Evolutionary conservation across 495 filamentous ascomycete species (phyloP).

Genomic region (Chlorociboria aeruginascens): DNA sequence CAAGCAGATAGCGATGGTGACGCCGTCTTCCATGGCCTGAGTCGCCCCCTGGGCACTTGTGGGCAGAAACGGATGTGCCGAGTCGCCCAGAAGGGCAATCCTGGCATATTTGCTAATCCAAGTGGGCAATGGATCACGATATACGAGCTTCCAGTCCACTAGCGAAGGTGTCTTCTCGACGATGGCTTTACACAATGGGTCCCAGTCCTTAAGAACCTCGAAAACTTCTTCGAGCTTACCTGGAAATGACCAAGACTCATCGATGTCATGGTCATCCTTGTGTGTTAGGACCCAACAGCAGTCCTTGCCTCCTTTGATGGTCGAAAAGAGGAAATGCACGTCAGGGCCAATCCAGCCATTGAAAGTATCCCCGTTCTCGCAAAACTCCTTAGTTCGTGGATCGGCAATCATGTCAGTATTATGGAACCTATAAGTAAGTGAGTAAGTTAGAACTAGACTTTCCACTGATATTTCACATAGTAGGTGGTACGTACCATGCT

Average conservation of each 20-base stretch:
- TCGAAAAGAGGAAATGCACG: slow-evolving; percentile 36
- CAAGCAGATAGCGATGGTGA: slow-evolving; percentile 51
- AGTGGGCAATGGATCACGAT: slow-evolving; percentile 53
- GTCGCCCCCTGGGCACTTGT: slow-evolving; percentile 61
- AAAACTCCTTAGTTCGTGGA: slow-evolving; percentile 25
- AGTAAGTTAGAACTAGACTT: too few relatives aligned
- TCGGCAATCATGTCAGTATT: slow-evolving; percentile 50
- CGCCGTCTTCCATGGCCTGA: slow-evolving; percentile 63
- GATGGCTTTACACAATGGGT: slow-evolving; percentile 32
- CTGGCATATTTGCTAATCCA: slow-evolving; percentile 48
- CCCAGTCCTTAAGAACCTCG: slow-evolving; percentile 23
- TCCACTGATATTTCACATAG: too few relatives aligned
- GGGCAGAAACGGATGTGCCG: slow-evolving; percentile 63
- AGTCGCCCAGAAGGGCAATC: slow-evolving; percentile 55
- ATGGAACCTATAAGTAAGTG: slow-evolving; percentile 29
- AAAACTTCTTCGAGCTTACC: slow-evolving; percentile 36
- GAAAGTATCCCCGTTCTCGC: slow-evolving; percentile 17
- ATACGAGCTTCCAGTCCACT: slow-evolving; percentile 55
- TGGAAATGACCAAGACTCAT: slow-evolving; percentile 38
- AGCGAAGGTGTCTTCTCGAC: slow-evolving; percentile 35
- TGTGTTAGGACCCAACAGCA: slow-evolving; percentile 41
- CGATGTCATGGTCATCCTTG: slow-evolving; percentile 32
- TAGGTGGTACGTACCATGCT: slow-evolving; percentile 8
- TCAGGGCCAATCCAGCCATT: slow-evolving; percentile 42
- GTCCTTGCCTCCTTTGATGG: slow-evolving; percentile 34